phyloP scores from a whole-genome alignment of 345 rosid species.

The Eutrema japonicum region DNA sequence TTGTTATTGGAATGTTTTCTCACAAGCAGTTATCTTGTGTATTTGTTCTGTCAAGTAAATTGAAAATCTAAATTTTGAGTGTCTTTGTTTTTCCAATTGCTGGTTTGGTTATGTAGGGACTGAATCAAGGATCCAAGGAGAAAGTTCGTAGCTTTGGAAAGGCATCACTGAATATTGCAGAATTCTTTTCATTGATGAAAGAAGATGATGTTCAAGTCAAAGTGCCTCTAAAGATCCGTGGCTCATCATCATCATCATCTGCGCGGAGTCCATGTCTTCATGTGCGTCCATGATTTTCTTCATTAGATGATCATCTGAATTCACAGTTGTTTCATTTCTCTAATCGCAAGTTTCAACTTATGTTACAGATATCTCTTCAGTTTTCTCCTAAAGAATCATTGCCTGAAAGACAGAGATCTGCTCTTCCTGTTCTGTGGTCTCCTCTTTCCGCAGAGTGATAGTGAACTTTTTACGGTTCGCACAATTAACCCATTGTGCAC shows the following conservation, averaged over 20 bases:
- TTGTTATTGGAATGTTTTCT: background rate
- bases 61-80: background rate
- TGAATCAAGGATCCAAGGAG: constrained; percentile 54
- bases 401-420: constrained; percentile 38
- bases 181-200: constrained; percentile 56
- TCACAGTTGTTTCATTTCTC: constrained; percentile 20
- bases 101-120: constrained; percentile 42
- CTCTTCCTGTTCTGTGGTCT: constrained; percentile 56
- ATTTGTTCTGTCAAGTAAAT: background rate
- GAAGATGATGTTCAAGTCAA: constrained; percentile 67
- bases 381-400: constrained; percentile 44
- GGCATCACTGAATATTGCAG: constrained; percentile 66
- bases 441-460: constrained; percentile 58
- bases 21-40: background rate
- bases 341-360: constrained; percentile 22
- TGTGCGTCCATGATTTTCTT: constrained; percentile 30
- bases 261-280: constrained; percentile 38
- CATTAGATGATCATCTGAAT: background rate
- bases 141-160: constrained; percentile 65
- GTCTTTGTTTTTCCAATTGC: background rate
- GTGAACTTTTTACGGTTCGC: too few relatives aligned
- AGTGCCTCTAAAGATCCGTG: constrained; percentile 54
- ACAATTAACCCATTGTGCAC: too few relatives aligned
- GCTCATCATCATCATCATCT: constrained; percentile 30
- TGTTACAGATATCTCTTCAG: constrained; percentile 54